Evolutionary conservation across 2,329 filamentous ascomycete species (phyloP).

Genomic region (Ustulina deusta): DNA sequence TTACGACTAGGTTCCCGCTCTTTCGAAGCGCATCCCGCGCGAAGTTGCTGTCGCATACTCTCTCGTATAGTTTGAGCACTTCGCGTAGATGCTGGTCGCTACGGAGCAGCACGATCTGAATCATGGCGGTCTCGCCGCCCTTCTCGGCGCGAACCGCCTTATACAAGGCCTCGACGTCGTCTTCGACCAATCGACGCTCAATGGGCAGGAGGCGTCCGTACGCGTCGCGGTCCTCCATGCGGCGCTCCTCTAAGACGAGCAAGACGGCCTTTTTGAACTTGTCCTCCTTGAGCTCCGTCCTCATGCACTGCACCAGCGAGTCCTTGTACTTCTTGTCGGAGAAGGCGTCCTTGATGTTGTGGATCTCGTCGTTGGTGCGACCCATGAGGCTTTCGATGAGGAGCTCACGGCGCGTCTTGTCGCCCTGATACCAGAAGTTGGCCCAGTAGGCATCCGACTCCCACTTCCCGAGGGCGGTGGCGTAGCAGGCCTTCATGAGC

Average conservation of each 20-base stretch:
- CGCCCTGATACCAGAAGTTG: constrained; percentile 96
- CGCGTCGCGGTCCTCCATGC: constrained; percentile 84
- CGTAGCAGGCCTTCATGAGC: constrained; percentile 92
- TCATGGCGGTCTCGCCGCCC: constrained; percentile 89
- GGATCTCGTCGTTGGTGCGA: constrained; percentile 86
- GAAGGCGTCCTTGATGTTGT: constrained; percentile 87
- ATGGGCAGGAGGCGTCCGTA: constrained; percentile 68
- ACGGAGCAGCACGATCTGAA: constrained; percentile 82
- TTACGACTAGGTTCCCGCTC: constrained; percentile 90
- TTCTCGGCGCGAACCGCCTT: constrained; percentile 76
- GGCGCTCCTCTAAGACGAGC: constrained; percentile 81
- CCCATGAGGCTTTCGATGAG: constrained; percentile 95
- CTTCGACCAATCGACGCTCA: constrained; percentile 71
- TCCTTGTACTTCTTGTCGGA: constrained; percentile 92
- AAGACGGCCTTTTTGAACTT: constrained; percentile 94
- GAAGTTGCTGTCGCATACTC: constrained; percentile 81
- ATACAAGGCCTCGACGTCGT: constrained; percentile 80
- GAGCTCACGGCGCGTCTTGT: constrained; percentile 85
- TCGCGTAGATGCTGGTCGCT: constrained; percentile 86
- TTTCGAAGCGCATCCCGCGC: constrained; percentile 87
- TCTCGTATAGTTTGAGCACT: constrained; percentile 81
- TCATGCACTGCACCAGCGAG: constrained; percentile 85
- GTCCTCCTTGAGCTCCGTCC: constrained; percentile 91
- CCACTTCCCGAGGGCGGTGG: constrained; percentile 88
- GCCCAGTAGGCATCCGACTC: constrained; percentile 98